phyloP scores from a whole-genome alignment of 371 early-diverging fungal species.

The Rhizopus sp. region DNA sequence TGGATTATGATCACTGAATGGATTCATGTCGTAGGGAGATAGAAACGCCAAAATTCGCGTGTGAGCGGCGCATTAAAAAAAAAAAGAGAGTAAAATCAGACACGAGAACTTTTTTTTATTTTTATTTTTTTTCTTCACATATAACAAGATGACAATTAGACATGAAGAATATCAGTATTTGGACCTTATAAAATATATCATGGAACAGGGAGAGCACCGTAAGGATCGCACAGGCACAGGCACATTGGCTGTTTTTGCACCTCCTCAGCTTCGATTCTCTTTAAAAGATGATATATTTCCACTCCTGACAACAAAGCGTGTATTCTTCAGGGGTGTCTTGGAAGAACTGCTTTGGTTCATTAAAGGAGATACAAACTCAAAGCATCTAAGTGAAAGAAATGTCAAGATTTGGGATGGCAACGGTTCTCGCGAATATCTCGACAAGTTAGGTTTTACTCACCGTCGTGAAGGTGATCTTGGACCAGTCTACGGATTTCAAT shows the following conservation, averaged over 20 bases:
- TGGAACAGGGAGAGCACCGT: conserved; percentile 79
- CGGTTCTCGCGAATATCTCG: conserved; percentile 91
- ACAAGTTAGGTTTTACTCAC: conserved; percentile 79
- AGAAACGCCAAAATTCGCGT: background rate
- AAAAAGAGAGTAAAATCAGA: background rate
- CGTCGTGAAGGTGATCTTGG: conserved; percentile 96
- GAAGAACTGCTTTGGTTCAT: conserved; percentile 99
- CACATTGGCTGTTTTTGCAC: conserved; percentile 93
- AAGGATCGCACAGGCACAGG: conserved; percentile 98
- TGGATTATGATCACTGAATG: background rate
- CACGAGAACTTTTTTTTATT: background rate
- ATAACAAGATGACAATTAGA: conserved; percentile 23
- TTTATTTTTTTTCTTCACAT: conserved; percentile 11
- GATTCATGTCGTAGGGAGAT: background rate
- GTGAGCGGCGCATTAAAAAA: conserved; percentile 8
- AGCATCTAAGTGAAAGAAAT: conserved; percentile 77
- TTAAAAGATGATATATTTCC: conserved; percentile 85
- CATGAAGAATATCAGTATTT: conserved; percentile 94
- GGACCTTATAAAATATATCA: conserved; percentile 77
- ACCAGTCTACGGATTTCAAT: conserved; percentile 99
- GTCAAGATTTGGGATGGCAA: conserved; percentile 99
- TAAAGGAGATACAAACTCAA: conserved; percentile 90
- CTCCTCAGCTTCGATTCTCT: conserved; percentile 89
- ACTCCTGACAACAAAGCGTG: conserved; percentile 97
- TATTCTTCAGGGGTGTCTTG: conserved; percentile 87